Evolutionary conservation across 768 basidiomycete species (phyloP).

Genomic region (Leccinellum rugosiceps): DNA sequence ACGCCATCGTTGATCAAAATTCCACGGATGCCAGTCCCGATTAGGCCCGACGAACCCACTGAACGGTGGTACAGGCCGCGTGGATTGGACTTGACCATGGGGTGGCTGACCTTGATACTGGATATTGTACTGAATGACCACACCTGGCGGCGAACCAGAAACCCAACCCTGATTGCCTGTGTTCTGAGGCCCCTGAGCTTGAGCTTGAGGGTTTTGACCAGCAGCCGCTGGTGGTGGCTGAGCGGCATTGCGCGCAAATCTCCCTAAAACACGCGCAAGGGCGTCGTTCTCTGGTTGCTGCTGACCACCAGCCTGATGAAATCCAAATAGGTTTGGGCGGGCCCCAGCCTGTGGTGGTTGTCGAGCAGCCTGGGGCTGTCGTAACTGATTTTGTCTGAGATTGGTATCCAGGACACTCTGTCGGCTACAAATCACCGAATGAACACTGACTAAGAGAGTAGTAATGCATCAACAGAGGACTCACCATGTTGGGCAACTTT

Average conservation of each 20-base stretch:
- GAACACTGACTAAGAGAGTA: conserved; percentile 3
- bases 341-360: conserved; percentile 29
- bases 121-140: conserved; percentile 63
- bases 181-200: conserved; percentile 27
- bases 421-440: conserved; percentile 44
- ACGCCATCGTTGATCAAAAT: conserved; percentile 35
- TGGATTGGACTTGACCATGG: conserved; percentile 29
- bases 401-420: conserved; percentile 66
- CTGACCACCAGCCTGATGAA: conserved; percentile 29
- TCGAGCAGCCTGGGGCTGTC: conserved; percentile 25
- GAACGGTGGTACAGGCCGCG: conserved; percentile 50
- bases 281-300: conserved; percentile 38
- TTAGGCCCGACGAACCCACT: conserved; percentile 63
- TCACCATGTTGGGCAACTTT: conserved; percentile 98
- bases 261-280: conserved; percentile 38
- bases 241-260: conserved; percentile 53
- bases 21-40: conserved; percentile 67
- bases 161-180: conserved; percentile 35
- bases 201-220: conserved; percentile 30
- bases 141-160: conserved; percentile 39
- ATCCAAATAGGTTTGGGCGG: conserved; percentile 30
- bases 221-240: conserved; percentile 37
- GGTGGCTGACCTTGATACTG: conserved; percentile 49
- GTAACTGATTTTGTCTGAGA: conserved; percentile 32
- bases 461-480: conserved; percentile 22